phyloP scores from a whole-genome alignment of 441 rosid species.

The Populus hybrid region DNA sequence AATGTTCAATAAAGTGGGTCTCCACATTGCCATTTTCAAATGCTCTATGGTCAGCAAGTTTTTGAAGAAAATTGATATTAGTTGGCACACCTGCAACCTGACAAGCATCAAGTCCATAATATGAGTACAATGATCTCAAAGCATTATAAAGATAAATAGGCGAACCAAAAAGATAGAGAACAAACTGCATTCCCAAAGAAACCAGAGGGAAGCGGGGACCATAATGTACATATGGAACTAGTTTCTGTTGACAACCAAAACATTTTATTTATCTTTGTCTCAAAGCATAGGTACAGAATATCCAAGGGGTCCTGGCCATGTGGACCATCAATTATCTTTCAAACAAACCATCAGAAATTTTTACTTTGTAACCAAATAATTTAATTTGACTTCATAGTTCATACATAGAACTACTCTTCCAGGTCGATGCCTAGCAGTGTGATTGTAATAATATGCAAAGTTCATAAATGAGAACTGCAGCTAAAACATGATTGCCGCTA shows the following conservation, averaged over 20 bases:
- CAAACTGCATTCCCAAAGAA: neutral
- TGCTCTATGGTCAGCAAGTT: constrained; percentile 71
- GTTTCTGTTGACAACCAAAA: neutral
- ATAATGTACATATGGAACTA: neutral
- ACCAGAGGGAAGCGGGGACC: neutral
- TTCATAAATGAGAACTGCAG: neutral
- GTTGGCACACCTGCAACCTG: constrained; percentile 98
- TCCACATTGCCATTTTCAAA: constrained; percentile 83
- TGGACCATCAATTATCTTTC: neutral
- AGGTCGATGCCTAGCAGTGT: neutral
- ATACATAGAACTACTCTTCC: neutral
- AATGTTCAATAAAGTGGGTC: constrained; percentile 92
- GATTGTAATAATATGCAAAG: neutral
- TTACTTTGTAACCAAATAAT: neutral
- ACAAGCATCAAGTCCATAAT: constrained; percentile 18
- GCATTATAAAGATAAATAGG: neutral
- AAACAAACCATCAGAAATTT: neutral
- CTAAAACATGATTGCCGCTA: constrained; percentile 11
- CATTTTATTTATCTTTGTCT: neutral
- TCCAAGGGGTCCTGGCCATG: neutral
- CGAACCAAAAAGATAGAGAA: neutral
- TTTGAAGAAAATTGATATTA: constrained; percentile 75
- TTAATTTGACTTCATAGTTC: neutral
- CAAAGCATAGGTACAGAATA: neutral
- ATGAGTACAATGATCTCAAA: constrained; percentile 1